Evolutionary conservation across 2,329 filamentous ascomycete species (phyloP), one percentile per base, ranked within the genome.

Genomic region (Xylariales sp.): DNA sequence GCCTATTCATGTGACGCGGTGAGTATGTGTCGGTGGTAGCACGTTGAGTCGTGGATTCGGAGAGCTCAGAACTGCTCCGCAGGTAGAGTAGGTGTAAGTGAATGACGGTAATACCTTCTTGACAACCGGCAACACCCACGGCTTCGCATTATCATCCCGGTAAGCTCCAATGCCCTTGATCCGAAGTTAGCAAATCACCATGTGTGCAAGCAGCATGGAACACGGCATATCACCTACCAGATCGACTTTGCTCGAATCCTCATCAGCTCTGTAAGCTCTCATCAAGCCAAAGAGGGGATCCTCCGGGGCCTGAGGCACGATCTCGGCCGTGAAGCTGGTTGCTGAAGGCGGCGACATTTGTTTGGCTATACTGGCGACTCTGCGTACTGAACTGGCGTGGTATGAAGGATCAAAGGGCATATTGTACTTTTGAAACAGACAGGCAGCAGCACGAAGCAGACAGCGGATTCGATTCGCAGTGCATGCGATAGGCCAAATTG

Each of bases 41-140:
- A 27, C 8, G 24, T 8, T 27, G n/a, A n/a, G n/a, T 8, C 8
- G 24, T 27, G n/a, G 24, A 27, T 8, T 8, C 8, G 24, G 7
- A 27, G 24, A 27, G 24, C 24, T 11, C 31, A 47, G 31, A 8
- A 27, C 8, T 8, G 24, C n/a, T 27, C 24, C n/a, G 24, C 24
- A 8, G 24, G 7, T 8, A 8, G 24, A 8, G 8, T 27, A 27
- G 24, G 24, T 27, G n/a, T 27, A n/a, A 8, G n/a, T 27, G 24
- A n/a, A 8, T 8, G 24, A n/a, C 8, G 24, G 7, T 8, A 8
- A 27, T 27, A 95, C 91, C 86, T 95, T 94, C 71, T 88, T 94
- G 47, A 97, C 91, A 3, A 97, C 91, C 15, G 93, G 91, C 49
- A 98, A 70, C 47, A 98, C 82, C 93, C 93, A 98, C 3, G 93